phyloP scores from a whole-genome alignment of 306 rosid genomes.

The Prunus mira region DNA sequence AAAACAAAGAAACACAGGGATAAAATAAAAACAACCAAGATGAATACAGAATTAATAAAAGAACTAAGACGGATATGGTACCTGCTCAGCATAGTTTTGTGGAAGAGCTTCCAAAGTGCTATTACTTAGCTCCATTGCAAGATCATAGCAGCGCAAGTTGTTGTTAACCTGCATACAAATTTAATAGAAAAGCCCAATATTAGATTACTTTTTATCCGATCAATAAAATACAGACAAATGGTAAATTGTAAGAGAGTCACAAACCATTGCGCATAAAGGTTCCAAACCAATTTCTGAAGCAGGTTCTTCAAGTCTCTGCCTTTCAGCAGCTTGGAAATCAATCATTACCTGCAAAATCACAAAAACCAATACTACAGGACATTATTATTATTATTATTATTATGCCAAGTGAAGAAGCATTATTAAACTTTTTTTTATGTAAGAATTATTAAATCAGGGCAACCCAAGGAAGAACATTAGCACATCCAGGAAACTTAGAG shows the following conservation, averaged over 20 bases:
- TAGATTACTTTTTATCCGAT: conserved; percentile 16
- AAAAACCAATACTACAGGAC: background rate
- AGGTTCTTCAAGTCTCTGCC: conserved; percentile 81
- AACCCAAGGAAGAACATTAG: background rate
- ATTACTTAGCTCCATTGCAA: conserved; percentile 91
- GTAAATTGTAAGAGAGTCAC: conserved; percentile 27
- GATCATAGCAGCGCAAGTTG: conserved; percentile 97
- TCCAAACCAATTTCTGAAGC: conserved; percentile 97
- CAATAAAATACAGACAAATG: conserved; percentile 14
- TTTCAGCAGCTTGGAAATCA: conserved; percentile 97
- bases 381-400: background rate
- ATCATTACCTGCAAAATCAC: conserved; percentile 72
- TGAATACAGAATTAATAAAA: conserved; percentile 15
- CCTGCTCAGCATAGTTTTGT: conserved; percentile 91
- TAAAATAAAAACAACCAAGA: background rate
- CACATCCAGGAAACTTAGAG: background rate
- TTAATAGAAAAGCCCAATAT: conserved; percentile 5
- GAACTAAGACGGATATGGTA: conserved; percentile 29
- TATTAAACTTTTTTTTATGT: background rate
- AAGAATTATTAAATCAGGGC: background rate
- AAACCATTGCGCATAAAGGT: conserved; percentile 91
- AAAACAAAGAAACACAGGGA: background rate
- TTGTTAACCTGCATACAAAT: conserved; percentile 70
- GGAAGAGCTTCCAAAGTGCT: conserved; percentile 93
- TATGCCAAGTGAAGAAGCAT: background rate